These are phyloP conservation scores for Cladorrhinum sp. DNA, from an alignment of 2,329 filamentous ascomycete species.

Conservation along the genomic window DNA sequence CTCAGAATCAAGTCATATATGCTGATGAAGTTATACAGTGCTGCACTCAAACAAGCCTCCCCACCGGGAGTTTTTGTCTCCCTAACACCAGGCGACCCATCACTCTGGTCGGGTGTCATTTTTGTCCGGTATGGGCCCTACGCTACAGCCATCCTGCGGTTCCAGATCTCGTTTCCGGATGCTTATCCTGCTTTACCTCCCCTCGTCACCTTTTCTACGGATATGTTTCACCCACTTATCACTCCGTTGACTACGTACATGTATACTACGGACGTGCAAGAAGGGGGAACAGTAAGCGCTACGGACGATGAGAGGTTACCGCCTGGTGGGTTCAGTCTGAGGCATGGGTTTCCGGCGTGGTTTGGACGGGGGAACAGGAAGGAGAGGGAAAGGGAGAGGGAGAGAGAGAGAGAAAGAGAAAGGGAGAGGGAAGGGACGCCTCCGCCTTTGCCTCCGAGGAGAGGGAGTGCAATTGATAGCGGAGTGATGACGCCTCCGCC, in stretches of 20 bases:
- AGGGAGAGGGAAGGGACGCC: neutral
- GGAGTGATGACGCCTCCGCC: neutral
- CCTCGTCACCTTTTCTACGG: slow-evolving; percentile 81
- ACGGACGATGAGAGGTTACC: slow-evolving; percentile 79
- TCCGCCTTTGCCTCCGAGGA: neutral
- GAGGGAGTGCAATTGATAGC: neutral
- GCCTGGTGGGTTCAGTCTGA: slow-evolving; percentile 84
- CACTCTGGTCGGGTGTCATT: slow-evolving; percentile 84
- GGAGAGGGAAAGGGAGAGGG: slow-evolving; percentile 33
- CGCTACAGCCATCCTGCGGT: slow-evolving; percentile 75
- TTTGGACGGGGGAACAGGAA: slow-evolving; percentile 60
- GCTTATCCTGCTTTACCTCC: slow-evolving; percentile 78
- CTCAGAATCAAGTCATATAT: neutral
- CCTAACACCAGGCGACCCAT: slow-evolving; percentile 75
- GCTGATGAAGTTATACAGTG: slow-evolving; percentile 46
- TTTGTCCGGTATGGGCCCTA: slow-evolving; percentile 93
- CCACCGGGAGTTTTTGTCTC: slow-evolving; percentile 85
- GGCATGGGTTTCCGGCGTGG: slow-evolving; percentile 89
- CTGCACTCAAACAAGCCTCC: slow-evolving; percentile 75
- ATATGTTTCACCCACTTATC: slow-evolving; percentile 92
- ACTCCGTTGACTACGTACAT: slow-evolving; percentile 93
- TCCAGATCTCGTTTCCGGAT: slow-evolving; percentile 83
- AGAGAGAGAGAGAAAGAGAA: neutral
- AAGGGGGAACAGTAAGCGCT: slow-evolving; percentile 74
- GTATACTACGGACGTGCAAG: slow-evolving; percentile 76